phyloP scores from a whole-genome alignment of 805 yeast genomes.

The Huiozyma naganishii region DNA sequence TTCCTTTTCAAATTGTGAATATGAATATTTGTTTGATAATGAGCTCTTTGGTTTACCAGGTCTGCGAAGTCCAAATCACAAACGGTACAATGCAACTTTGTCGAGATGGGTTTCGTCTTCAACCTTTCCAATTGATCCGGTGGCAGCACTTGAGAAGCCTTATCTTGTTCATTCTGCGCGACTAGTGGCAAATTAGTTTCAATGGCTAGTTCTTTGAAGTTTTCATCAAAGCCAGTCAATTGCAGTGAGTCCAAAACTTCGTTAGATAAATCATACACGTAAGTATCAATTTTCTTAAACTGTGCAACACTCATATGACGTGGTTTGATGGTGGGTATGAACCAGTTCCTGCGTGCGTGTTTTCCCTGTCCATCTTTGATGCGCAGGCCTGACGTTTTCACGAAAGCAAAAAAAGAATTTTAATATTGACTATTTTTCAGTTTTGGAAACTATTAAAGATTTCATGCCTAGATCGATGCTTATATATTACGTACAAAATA shows the following conservation, averaged over 20 bases:
- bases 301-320: background rate
- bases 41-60: slow-evolving; percentile 26
- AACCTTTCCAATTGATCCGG: slow-evolving; percentile 9
- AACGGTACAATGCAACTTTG: slow-evolving; percentile 12
- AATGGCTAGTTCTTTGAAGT: slow-evolving; percentile 28
- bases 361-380: too few species aligned
- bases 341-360: too few species aligned
- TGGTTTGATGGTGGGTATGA: too few species aligned
- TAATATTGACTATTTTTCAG: background rate
- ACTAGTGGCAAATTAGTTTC: slow-evolving; percentile 3
- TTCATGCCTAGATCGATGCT: too few species aligned
- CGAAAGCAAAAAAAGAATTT: background rate
- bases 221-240: slow-evolving; percentile 46
- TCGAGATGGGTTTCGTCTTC: slow-evolving; percentile 7
- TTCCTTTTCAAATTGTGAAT: slow-evolving; percentile 48
- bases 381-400: too few species aligned
- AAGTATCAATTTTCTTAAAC: slow-evolving; percentile 31
- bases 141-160: background rate
- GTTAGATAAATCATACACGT: slow-evolving; percentile 37
- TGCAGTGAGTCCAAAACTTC: slow-evolving; percentile 36
- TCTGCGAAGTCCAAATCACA: slow-evolving; percentile 17
- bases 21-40: slow-evolving; percentile 50
- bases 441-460: too few species aligned
- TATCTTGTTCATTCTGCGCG: background rate
- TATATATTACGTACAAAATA: too few species aligned